These are phyloP conservation scores for Alternaria brassicicola DNA, from an alignment of 2,329 filamentous ascomycete genomes.

Conservation along the genomic window DNA sequence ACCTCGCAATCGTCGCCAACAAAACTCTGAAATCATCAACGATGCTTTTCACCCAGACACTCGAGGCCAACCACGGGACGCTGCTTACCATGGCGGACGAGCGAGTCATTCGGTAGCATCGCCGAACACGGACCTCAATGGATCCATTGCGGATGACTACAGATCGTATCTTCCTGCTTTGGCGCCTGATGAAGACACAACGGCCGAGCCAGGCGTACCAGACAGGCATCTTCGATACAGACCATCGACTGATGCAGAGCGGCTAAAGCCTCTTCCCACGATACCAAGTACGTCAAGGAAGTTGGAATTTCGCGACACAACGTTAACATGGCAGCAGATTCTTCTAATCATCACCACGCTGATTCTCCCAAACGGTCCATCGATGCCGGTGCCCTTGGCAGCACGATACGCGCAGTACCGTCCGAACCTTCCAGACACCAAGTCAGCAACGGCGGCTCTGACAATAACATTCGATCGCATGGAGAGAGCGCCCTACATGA, in stretches of 20 bases:
- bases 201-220: slow-evolving; percentile 50
- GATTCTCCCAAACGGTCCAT: not conserved
- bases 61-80: slow-evolving; percentile 21
- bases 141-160: slow-evolving; percentile 31
- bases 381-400: not conserved
- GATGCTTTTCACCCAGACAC: slow-evolving; percentile 4
- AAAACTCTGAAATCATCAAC: not conserved
- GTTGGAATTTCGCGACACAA: not conserved
- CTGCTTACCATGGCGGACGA: slow-evolving; percentile 14
- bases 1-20: not conserved
- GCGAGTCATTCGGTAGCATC: not conserved
- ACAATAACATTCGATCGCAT: slow-evolving; percentile 17
- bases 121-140: slow-evolving; percentile 11
- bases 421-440: slow-evolving; percentile 8
- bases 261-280: slow-evolving; percentile 8
- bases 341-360: not conserved
- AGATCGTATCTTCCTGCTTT: slow-evolving; percentile 26
- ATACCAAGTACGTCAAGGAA: slow-evolving; percentile 14
- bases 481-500: not conserved
- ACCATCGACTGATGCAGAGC: slow-evolving; percentile 7
- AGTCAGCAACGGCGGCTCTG: slow-evolving; percentile 11
- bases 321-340: slow-evolving; percentile 9
- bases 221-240: slow-evolving; percentile 36
- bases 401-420: not conserved
- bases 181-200: slow-evolving; percentile 14